These are phyloP conservation scores for Podaxis carcinomalis DNA, from an alignment of 768 basidiomycete species.

Conservation along the genomic window DNA sequence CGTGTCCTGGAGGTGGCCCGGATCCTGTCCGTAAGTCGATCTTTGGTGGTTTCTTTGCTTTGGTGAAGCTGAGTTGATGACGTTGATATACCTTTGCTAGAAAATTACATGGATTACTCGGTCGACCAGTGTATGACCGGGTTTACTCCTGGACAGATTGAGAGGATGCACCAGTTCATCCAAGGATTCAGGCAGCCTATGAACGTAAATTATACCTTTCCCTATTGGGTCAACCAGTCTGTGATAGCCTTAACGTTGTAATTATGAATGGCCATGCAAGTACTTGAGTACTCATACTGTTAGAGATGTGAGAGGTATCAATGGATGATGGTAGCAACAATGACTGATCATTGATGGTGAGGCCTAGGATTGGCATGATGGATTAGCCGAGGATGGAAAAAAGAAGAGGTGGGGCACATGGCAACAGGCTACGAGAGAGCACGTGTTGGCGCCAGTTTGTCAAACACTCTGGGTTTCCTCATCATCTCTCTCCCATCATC, in stretches of 20 bases:
- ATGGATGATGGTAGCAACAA: neutral
- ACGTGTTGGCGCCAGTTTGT: neutral
- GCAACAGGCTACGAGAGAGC: neutral
- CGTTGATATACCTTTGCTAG: conserved; percentile 11
- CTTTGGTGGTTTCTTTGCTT: neutral
- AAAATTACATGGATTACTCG: conserved; percentile 48
- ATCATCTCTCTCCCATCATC: neutral
- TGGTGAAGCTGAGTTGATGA: neutral
- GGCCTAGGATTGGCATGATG: neutral
- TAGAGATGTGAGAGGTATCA: neutral
- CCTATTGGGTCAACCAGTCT: neutral
- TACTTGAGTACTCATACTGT: neutral
- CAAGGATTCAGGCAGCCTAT: conserved; percentile 10
- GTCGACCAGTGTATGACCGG: conserved; percentile 40
- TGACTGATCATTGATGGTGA: neutral
- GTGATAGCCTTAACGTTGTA: neutral
- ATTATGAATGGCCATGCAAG: neutral
- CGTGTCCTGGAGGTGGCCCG: conserved; percentile 25
- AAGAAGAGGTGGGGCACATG: neutral
- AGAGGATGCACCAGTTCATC: conserved; percentile 26
- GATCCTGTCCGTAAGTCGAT: conserved; percentile 38
- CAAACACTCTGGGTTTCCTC: neutral
- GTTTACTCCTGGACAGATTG: conserved; percentile 40
- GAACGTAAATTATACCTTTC: neutral
- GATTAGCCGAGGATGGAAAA: neutral